These are phyloP conservation scores for Acorus calamus DNA, from an alignment of 106 monocot species.

Conservation along the genomic window DNA sequence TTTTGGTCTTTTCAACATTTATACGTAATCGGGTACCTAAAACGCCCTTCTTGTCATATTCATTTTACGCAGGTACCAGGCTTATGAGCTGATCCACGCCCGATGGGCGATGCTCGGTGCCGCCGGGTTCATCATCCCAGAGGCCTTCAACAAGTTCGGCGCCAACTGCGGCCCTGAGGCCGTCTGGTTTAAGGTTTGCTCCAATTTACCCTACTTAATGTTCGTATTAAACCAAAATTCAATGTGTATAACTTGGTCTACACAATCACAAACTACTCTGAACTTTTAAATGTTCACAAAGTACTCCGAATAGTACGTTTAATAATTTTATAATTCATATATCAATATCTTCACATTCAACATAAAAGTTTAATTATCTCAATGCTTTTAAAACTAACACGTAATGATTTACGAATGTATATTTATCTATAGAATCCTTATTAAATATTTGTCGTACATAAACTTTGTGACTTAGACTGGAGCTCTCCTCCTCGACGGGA, in stretches of 20 bases:
- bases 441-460: too few relatives aligned
- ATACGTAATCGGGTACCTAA: neutral
- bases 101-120: constrained; percentile 99
- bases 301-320: too few relatives aligned
- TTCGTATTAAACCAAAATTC: too few relatives aligned
- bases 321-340: too few relatives aligned
- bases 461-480: constrained; percentile 38
- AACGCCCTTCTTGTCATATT: neutral
- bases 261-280: too few relatives aligned
- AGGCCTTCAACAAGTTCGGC: constrained; percentile 98
- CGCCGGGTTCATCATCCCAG: constrained; percentile 91
- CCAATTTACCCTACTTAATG: neutral
- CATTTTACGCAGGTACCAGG: constrained; percentile 58
- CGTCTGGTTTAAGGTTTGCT: constrained; percentile 68
- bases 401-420: too few relatives aligned
- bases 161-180: constrained; percentile 82
- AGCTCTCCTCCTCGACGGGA: constrained; percentile 79
- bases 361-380: too few relatives aligned
- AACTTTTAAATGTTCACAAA: too few relatives aligned
- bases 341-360: too few relatives aligned
- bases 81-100: constrained; percentile 85
- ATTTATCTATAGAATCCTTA: too few relatives aligned
- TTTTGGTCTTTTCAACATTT: neutral
- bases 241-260: too few relatives aligned
- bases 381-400: too few relatives aligned